Conservation (phyloP, 1,284 basidiomycete species). For the Ceratobasidium sp. region DNA sequence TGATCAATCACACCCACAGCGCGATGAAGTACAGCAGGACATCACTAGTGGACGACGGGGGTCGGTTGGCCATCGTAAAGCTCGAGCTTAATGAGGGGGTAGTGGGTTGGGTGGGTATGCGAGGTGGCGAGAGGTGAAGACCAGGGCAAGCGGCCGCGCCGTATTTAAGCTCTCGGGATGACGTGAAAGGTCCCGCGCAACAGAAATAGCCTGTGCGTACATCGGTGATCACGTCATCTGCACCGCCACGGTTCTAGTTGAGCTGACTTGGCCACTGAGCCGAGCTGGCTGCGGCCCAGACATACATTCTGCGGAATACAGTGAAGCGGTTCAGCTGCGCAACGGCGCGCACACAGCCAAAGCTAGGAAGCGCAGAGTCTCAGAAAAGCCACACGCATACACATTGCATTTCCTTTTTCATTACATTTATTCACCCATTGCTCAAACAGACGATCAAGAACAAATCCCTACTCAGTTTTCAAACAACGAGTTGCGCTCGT, state of each 20-base stretch:
- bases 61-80: conserved; percentile 27
- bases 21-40: conserved; percentile 40
- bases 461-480: conserved; percentile 13
- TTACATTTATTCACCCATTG: conserved; percentile 4
- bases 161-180: conserved; percentile 26
- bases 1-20: conserved; percentile 20
- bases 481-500: conserved; percentile 13
- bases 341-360: not conserved
- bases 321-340: not conserved
- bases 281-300: not conserved
- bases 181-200: conserved; percentile 30
- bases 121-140: not conserved
- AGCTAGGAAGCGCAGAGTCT: not conserved
- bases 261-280: conserved; percentile 3
- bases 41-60: conserved; percentile 20
- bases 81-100: not conserved
- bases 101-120: not conserved
- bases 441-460: conserved; percentile 1
- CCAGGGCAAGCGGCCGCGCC: not conserved
- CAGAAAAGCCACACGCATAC: not conserved
- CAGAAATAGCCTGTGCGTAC: conserved; percentile 3
- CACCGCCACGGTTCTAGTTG: conserved; percentile 17
- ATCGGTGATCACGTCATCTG: conserved; percentile 4
- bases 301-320: conserved; percentile 6
- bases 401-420: not conserved